These are phyloP conservation scores for Myochromella boudieri DNA, from an alignment of 768 basidiomycete genomes.

Conservation along the genomic window DNA sequence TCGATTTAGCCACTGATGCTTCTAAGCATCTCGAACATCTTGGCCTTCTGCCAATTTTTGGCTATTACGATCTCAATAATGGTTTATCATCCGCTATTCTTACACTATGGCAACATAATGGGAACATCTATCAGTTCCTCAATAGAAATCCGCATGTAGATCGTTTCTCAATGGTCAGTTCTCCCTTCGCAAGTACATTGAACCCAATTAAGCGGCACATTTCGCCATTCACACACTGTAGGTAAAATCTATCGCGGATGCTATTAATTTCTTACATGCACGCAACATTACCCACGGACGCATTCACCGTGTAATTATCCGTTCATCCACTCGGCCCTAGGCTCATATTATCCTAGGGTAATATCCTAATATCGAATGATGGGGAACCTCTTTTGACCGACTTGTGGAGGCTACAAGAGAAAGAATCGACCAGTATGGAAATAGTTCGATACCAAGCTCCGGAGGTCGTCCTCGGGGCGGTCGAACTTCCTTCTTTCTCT, in stretches of 20 bases:
- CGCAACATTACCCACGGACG: constrained; percentile 7
- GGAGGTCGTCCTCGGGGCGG: background rate
- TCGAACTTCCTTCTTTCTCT: background rate
- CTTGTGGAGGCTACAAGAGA: background rate
- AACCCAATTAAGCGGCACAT: no score
- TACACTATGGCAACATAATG: constrained; percentile 1
- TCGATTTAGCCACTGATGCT: background rate
- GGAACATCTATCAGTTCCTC: background rate
- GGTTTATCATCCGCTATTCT: background rate
- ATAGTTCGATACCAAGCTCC: constrained; percentile 3
- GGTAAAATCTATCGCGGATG: background rate
- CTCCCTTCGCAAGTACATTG: background rate
- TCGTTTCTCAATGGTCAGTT: background rate
- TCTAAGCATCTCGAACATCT: constrained; percentile 1
- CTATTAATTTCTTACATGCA: constrained; percentile 3
- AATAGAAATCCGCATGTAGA: background rate
- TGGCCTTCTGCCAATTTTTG: constrained; percentile 2
- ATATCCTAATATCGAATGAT: constrained; percentile 8
- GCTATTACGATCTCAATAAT: background rate
- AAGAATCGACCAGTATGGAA: background rate
- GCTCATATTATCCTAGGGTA: background rate
- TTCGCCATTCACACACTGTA: background rate
- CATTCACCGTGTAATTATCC: constrained; percentile 1
- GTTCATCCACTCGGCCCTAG: background rate
- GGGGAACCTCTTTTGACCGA: constrained; percentile 5